These are phyloP conservation scores for Juncus effusus DNA, from an alignment of 176 grass and related monocot species.

Conservation along the genomic window DNA sequence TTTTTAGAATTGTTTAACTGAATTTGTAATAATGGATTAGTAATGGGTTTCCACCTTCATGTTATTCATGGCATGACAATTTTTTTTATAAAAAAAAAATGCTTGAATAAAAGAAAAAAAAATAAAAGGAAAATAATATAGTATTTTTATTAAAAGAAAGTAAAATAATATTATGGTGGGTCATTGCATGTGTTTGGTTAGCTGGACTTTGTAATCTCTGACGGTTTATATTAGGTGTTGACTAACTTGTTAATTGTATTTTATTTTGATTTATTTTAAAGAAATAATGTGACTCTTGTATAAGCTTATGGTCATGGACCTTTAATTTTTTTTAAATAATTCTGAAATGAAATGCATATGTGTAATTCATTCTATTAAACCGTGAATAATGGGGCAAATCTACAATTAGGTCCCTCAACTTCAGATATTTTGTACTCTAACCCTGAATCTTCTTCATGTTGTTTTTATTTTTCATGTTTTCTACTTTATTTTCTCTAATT, in stretches of 20 bases:
- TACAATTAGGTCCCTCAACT: too few species aligned
- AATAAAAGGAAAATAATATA: not conserved
- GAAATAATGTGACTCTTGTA: too few species aligned
- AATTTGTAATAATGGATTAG: conserved; percentile 19
- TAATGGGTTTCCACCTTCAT: conserved; percentile 32
- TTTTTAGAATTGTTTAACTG: not conserved
- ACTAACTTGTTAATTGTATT: not conserved
- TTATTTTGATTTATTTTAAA: too few species aligned
- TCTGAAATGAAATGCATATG: too few species aligned
- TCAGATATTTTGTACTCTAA: too few species aligned
- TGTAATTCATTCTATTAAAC: too few species aligned
- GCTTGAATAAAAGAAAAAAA: not conserved
- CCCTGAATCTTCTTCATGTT: too few species aligned
- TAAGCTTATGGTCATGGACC: too few species aligned
- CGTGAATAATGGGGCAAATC: too few species aligned
- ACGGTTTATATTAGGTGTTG: conserved; percentile 24
- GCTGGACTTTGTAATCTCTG: conserved; percentile 15
- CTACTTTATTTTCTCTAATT: too few species aligned
- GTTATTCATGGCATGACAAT: conserved; percentile 16
- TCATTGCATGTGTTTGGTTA: conserved; percentile 18
- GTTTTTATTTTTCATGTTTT: too few species aligned
- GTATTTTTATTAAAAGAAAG: not conserved
- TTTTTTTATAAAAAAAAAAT: conserved; percentile 5
- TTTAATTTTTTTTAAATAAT: too few species aligned
- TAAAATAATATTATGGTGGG: not conserved